A percentile compares a stretch with the other conserved stretches of the same genome.
Conservation (phyloP, 1,284 basidiomycete genomes). For the Apiotrichum akiyoshidainum region DNA sequence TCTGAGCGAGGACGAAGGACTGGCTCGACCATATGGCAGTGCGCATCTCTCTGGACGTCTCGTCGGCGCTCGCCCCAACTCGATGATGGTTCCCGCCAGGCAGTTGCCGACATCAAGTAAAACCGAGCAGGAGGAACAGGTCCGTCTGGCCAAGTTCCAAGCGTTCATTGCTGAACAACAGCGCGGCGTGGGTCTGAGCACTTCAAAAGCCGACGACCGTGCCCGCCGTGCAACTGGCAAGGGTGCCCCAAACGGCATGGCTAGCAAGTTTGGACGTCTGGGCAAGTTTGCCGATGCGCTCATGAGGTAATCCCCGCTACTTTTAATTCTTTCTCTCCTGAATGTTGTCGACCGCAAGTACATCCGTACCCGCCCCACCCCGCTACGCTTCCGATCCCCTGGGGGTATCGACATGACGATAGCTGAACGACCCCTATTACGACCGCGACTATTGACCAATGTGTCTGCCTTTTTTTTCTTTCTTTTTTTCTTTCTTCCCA, state of each 20-base stretch:
- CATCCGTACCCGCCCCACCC: too few relatives aligned
- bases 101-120: neutral
- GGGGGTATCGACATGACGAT: too few relatives aligned
- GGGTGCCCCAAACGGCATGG: slow-evolving; percentile 12
- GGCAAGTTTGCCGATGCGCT: slow-evolving; percentile 34
- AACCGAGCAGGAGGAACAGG: slow-evolving; percentile 22
- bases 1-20: too few relatives aligned
- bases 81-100: neutral
- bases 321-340: neutral
- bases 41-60: too few relatives aligned
- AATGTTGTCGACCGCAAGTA: too few relatives aligned
- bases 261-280: slow-evolving; percentile 32
- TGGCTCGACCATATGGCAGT: too few relatives aligned
- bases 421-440: too few relatives aligned
- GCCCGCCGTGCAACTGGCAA: slow-evolving; percentile 15
- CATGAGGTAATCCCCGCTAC: neutral
- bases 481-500: neutral
- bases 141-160: slow-evolving; percentile 39
- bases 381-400: neutral
- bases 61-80: neutral
- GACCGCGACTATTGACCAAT: neutral
- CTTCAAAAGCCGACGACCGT: slow-evolving; percentile 27
- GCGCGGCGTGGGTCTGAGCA: slow-evolving; percentile 27
- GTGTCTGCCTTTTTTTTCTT: neutral
- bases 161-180: slow-evolving; percentile 39